phyloP scores from a whole-genome alignment of 1,284 basidiomycete genomes.

The Ganoderma leucocontextum region DNA sequence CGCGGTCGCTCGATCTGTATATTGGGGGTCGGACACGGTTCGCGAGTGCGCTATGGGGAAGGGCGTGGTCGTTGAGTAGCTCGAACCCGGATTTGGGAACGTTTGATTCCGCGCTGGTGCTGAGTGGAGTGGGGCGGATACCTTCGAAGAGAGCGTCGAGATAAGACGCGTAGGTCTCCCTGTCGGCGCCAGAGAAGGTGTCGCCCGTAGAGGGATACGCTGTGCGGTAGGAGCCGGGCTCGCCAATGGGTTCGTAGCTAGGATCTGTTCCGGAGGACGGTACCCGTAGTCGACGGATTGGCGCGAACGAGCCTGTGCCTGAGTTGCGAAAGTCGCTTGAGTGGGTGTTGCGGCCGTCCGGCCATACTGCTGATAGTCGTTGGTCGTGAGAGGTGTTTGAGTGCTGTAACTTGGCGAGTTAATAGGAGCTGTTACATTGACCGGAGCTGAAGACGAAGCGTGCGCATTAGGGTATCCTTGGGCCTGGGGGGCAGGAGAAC shows the following conservation, averaged over 20 bases:
- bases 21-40: constrained; percentile 39
- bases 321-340: constrained; percentile 15
- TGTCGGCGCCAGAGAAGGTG: constrained; percentile 39
- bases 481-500: constrained; percentile 36
- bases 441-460: constrained; percentile 22
- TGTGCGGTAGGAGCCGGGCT: constrained; percentile 18
- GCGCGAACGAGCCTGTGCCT: constrained; percentile 17
- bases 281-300: constrained; percentile 28
- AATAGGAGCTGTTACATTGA: constrained; percentile 28
- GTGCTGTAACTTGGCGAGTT: constrained; percentile 29
- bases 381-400: constrained; percentile 21
- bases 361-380: constrained; percentile 26
- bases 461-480: constrained; percentile 35
- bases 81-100: constrained; percentile 26
- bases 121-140: constrained; percentile 27
- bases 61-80: constrained; percentile 15
- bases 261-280: constrained; percentile 25
- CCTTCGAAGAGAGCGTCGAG: constrained; percentile 31
- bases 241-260: constrained; percentile 15
- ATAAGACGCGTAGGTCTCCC: constrained; percentile 24
- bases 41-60: constrained; percentile 35
- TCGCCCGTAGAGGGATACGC: constrained; percentile 38
- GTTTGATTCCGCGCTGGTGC: constrained; percentile 36
- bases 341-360: constrained; percentile 12
- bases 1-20: constrained; percentile 14